A percentile compares a stretch with the other conserved stretches of the same genome.
Conservation (phyloP, 1,284 basidiomycete species). For the Marasmius tenuissimus region DNA sequence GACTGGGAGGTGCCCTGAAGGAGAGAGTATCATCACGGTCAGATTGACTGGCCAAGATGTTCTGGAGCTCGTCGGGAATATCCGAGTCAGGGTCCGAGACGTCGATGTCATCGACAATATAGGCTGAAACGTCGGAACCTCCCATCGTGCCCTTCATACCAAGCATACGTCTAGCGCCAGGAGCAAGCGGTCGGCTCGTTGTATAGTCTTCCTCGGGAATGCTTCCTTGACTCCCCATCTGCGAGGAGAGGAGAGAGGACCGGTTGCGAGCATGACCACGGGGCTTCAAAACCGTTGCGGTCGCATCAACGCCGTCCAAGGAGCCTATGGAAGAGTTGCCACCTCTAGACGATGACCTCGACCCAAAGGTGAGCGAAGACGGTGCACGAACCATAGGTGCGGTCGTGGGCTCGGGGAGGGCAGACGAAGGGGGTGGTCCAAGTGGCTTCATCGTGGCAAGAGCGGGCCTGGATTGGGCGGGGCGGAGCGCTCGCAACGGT, state of each 20-base stretch:
- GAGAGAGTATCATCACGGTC: slow-evolving; percentile 48
- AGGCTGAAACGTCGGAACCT: slow-evolving; percentile 46
- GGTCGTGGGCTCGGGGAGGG: slow-evolving; percentile 5
- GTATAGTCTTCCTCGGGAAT: slow-evolving; percentile 17
- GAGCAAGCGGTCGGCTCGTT: slow-evolving; percentile 39
- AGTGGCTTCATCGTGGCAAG: slow-evolving; percentile 19
- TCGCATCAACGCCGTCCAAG: slow-evolving; percentile 29
- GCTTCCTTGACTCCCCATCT: slow-evolving; percentile 23
- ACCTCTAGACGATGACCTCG: slow-evolving; percentile 34
- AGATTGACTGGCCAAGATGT: slow-evolving; percentile 53
- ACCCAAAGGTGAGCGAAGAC: slow-evolving; percentile 51
- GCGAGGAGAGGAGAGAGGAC: slow-evolving; percentile 31
- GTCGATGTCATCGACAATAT: slow-evolving; percentile 42
- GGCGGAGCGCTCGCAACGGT: slow-evolving; percentile 59
- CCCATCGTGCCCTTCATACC: slow-evolving; percentile 68
- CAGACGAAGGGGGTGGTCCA: slow-evolving; percentile 18
- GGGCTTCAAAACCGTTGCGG: slow-evolving; percentile 46
- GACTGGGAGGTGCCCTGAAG: slow-evolving; percentile 40
- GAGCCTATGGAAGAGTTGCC: slow-evolving; percentile 23
- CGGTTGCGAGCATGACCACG: slow-evolving; percentile 33
- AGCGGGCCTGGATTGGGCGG: slow-evolving; percentile 36
- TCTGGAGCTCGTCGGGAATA: slow-evolving; percentile 71
- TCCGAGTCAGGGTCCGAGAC: slow-evolving; percentile 69
- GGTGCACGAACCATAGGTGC: slow-evolving; percentile 32
- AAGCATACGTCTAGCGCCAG: slow-evolving; percentile 51